Evolutionary conservation across 129 eudicot genomes (phyloP), one percentile per base, ranked within the genome.

Genomic region (Chrysanthemum lavandulifolium): DNA sequence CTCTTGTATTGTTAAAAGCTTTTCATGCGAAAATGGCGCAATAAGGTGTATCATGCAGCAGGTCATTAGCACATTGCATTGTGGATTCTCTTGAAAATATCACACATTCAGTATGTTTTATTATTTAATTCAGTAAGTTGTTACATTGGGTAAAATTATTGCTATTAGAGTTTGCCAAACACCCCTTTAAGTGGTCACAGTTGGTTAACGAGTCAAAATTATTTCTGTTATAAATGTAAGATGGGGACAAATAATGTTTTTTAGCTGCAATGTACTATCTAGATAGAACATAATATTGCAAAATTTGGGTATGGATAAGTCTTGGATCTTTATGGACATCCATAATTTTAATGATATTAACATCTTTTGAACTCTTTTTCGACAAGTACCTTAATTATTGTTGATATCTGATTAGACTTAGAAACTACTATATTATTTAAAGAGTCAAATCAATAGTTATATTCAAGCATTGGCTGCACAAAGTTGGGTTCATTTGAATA

Each of bases 401-500:
- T 29, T 48, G 25, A 23, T 62, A 49, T 29, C n/a, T 55, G 76
- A 58, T 58, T 67, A 10, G 58, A 29, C 36, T 60, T 12, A 78
- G 55, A 53, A 40, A 43, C 59, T 29, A 29, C 33, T 3, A 3
- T 18, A 51, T 51, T 58, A 67, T 68, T 67, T 60, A 31, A 69
- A 58, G 33, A 57, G 76, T 74, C 73, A 66, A 33, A 59, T 59
- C 12, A 57, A 55, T 61, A 52, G 48, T 67, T 67, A 52, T 69
- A 61, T 65, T 45, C 69, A 68, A 56, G 18, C 43, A 29, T 67
- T 74, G 75, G 62, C 71, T 15, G 63, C 59, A 2, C 72, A 61
- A 11, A 69, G 52, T 69, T 62, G 68, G 50, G 69, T 54, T 80
- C 54, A 68, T 68, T 68, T 64, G 59, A 75, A 62, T 62, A 48